Base-by-base conservation (phyloP, 2,329 filamentous ascomycete species). In the Emericellopsis atlantica region DNA sequence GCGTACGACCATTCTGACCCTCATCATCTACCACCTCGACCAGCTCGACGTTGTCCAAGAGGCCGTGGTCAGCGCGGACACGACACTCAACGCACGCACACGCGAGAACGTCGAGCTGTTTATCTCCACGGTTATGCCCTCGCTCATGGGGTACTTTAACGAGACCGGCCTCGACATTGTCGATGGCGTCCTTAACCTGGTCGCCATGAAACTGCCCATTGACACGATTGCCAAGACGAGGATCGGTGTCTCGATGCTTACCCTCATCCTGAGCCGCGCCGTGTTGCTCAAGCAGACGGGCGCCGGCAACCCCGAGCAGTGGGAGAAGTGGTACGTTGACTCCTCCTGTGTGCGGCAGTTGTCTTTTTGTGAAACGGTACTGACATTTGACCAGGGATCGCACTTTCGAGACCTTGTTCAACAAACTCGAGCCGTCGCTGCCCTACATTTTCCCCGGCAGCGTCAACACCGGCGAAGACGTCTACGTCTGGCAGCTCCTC, bases 401-500 rank as follows among this genome's bases (percentile, higher is more conserved):
- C 44, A 81, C 85, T 6, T 96, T 95, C 64, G 87, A 88, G 51
- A 72, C 76, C 22, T 75, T 98, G 44, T 98, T 98, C 62, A 86
- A 92, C 57, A 74, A 76, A 6, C 69, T 96, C 15, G 90, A 96
- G 59, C 85, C 85, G 2, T 80, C 81, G 6, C 73, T 96, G 37
- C 81, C 83, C 11, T 76, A 83, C 51, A 81, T 95, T 47, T 98
- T 98, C 75, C 89, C 90, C 0, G 85, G 84, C 16, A 83, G 83
- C n/a, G 85, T 94, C 54, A 88, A 86, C 48, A 81, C 85, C 7
- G 84, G 85, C 39, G 88, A 95, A 49, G 92, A 98, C 54, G 82
- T 95, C 54, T 94, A 96, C 55, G 87, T 96, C 32, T 98, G 92
- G 92, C 90, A 96, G 62, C 93, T 96, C 59, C 72, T 98, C 48